Evolutionary conservation across 2,329 filamentous ascomycete species (phyloP), one percentile per base, ranked within the genome.

Genomic region (Penicillium sp.): DNA sequence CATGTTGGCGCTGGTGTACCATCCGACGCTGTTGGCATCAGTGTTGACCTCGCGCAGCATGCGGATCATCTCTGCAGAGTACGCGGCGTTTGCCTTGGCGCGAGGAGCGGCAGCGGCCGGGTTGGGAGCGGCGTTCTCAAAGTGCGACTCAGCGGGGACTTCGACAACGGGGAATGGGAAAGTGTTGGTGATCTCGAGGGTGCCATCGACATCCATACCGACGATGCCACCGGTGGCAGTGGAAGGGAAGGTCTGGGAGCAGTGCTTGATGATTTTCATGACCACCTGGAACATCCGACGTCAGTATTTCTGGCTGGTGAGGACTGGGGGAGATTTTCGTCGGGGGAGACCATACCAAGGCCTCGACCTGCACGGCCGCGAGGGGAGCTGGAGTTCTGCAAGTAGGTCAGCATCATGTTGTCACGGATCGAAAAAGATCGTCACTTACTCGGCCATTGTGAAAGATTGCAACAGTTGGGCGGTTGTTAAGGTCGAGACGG

Each of bases 1-100:
- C 90, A 99, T 95, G 76, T 92, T 96, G 62, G 92, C 91, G 80
- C 92, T 97, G 57, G 92, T 97, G 81, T 99, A 99, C 92, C 92
- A 99, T 69, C 94, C 94, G 58, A 96, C 91, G 70, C 91, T 95
- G 82, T 97, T 96, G 64, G 94, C 94, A 75, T 99, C 94, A 58
- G 97, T 90, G 76, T 97, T 99, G 71, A 99, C 94, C 78, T 97
- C 94, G 75, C 93, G 89, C 61, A 97, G 81, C 76, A 94, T 92
- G 72, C 92, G 89, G 77, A 99, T 93, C 93, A 97, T 97, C 78
- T 99, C 94, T 64, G 86, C 88, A 80, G 96, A 90, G 79, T 99
- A 97, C 66, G 82, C 78, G 22, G 88, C 82, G 76, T 96, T 97
- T 70, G 89, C 85, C 82, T 97, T 97, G 64, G 92, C 89, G 66